Conservation (phyloP, 208 protist genomes). For the Acanthamoeba royreba region DNA sequence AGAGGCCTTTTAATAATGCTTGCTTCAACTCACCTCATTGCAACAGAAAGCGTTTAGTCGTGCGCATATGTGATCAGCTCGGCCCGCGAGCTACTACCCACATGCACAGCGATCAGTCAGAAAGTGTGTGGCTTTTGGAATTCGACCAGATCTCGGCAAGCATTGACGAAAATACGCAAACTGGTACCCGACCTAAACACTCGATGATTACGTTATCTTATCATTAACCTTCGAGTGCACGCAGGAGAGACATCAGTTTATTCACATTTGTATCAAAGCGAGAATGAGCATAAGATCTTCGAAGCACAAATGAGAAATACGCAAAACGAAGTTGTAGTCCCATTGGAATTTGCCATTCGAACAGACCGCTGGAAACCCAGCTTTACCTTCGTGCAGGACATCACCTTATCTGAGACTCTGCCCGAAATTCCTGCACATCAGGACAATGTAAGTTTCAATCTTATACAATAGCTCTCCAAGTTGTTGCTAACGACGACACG, state of each 20-base stretch:
- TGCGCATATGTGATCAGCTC: neutral
- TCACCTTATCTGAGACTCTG: neutral
- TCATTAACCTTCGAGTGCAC: no score
- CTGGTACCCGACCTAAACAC: neutral
- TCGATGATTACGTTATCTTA: neutral
- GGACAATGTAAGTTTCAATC: neutral
- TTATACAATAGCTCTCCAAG: no score
- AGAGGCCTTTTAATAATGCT: no score
- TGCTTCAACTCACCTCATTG: no score
- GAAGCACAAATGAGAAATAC: constrained; percentile 48
- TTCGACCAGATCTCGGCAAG: constrained; percentile 36
- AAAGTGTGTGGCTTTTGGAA: neutral
- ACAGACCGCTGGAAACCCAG: neutral
- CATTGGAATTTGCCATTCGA: neutral
- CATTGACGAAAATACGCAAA: neutral
- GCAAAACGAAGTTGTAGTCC: constrained; percentile 18
- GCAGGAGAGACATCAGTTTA: neutral
- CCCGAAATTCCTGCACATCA: neutral
- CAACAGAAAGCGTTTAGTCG: neutral
- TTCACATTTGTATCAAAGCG: neutral
- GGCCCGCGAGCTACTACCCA: neutral
- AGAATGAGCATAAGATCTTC: neutral
- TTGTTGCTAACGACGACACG: neutral
- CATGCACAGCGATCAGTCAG: constrained; percentile 28
- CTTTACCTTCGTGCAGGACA: constrained; percentile 27